A percentile compares a stretch with the other conserved stretches of the same genome.
Conservation (phyloP, 1,139 yeast genomes). For the Scheffersomyces insectosa region DNA sequence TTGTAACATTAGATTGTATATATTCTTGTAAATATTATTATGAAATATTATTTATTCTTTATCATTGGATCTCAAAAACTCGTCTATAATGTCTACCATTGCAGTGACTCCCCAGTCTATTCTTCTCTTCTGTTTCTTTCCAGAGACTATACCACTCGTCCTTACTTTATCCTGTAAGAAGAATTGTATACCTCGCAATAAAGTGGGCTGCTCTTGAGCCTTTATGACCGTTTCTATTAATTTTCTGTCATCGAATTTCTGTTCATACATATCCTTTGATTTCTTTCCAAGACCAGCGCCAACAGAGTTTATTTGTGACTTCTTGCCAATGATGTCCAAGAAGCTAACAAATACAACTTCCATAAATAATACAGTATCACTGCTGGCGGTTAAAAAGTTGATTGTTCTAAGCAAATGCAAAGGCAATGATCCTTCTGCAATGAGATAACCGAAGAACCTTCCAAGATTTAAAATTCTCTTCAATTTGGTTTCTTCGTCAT, state of each 20-base stretch:
- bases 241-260: slow-evolving; percentile 53
- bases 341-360: slow-evolving; percentile 73
- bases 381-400: slow-evolving; percentile 70
- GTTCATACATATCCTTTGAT: slow-evolving; percentile 33
- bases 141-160: slow-evolving; percentile 52
- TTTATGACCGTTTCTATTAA: slow-evolving; percentile 57
- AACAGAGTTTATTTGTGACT: slow-evolving; percentile 53
- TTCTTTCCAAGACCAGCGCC: slow-evolving; percentile 45
- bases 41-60: neutral
- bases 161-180: slow-evolving; percentile 59
- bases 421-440: slow-evolving; percentile 72
- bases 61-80: slow-evolving; percentile 27
- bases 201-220: slow-evolving; percentile 61
- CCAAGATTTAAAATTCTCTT: slow-evolving; percentile 71
- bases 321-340: slow-evolving; percentile 65
- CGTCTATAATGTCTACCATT: slow-evolving; percentile 55
- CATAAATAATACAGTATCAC: slow-evolving; percentile 66
- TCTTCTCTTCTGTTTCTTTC: slow-evolving; percentile 61
- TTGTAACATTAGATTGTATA: neutral
- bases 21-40: neutral
- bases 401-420: slow-evolving; percentile 72
- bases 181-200: slow-evolving; percentile 73
- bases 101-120: slow-evolving; percentile 71
- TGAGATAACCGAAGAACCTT: slow-evolving; percentile 71
- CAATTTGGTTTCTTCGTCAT: slow-evolving; percentile 47